These are phyloP conservation scores for Amphirosellinia nigrospora DNA, from an alignment of 495 filamentous ascomycete species.

Conservation along the genomic window DNA sequence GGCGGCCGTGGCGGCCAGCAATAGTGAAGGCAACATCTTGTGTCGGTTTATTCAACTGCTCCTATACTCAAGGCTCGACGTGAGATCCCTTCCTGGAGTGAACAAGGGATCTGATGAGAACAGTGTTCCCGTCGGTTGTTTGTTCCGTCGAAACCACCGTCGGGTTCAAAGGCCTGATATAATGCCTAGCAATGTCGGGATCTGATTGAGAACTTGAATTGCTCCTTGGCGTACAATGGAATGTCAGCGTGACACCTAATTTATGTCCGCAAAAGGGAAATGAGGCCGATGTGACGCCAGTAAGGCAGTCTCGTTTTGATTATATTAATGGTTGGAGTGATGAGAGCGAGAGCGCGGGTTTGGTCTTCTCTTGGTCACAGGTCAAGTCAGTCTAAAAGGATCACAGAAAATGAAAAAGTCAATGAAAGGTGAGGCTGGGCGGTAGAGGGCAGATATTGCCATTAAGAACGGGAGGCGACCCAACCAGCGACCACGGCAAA, in stretches of 20 bases:
- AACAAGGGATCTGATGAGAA: slow-evolving; percentile 1
- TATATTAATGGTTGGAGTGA: neutral
- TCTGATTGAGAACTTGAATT: neutral
- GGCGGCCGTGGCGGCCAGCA: slow-evolving; percentile 55
- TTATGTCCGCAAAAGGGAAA: neutral
- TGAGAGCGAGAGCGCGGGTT: neutral
- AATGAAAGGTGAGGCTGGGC: slow-evolving; percentile 19
- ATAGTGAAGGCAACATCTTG: slow-evolving; percentile 56
- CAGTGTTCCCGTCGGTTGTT: slow-evolving; percentile 1
- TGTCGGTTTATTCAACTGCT: neutral
- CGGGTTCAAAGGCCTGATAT: neutral
- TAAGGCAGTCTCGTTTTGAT: neutral
- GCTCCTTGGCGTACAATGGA: neutral
- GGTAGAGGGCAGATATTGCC: slow-evolving; percentile 18
- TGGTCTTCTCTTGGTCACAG: slow-evolving; percentile 1
- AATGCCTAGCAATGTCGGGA: neutral
- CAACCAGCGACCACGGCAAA: slow-evolving; percentile 13
- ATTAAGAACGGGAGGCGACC: slow-evolving; percentile 25
- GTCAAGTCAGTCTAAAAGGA: neutral
- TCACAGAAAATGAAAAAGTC: slow-evolving; percentile 8
- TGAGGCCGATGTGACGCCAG: neutral
- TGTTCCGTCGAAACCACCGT: slow-evolving; percentile 10
- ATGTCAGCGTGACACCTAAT: neutral
- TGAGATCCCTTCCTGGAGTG: slow-evolving; percentile 1
- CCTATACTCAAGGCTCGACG: slow-evolving; percentile 1